Evolutionary conservation across 768 basidiomycete genomes (phyloP).

Genomic region (Dacryopinax primogenitus): DNA sequence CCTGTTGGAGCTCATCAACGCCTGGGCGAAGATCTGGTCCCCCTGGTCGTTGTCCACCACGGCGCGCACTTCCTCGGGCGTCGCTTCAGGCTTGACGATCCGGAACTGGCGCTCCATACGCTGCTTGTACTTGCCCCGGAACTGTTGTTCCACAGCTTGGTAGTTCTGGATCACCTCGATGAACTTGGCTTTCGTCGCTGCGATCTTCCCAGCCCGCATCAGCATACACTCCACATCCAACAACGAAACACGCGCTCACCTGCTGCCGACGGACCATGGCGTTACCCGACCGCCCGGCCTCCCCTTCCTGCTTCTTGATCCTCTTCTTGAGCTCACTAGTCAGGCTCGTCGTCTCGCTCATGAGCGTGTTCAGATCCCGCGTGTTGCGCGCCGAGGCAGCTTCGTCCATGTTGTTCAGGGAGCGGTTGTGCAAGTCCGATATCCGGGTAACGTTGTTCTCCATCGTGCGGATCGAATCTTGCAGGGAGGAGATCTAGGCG

Average conservation of each 20-base stretch:
- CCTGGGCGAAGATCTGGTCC: slow-evolving; percentile 65
- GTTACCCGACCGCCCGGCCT: slow-evolving; percentile 53
- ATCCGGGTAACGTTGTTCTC: slow-evolving; percentile 50
- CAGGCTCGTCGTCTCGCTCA: slow-evolving; percentile 38
- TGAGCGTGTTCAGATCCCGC: slow-evolving; percentile 19
- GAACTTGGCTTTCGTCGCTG: slow-evolving; percentile 44
- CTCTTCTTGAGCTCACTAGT: slow-evolving; percentile 46
- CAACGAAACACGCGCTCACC: slow-evolving; percentile 30
- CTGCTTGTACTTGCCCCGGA: slow-evolving; percentile 48
- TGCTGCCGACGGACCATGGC: slow-evolving; percentile 60
- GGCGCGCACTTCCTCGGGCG: slow-evolving; percentile 64
- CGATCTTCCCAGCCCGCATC: slow-evolving; percentile 11
- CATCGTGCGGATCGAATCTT: slow-evolving; percentile 55
- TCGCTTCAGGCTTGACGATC: slow-evolving; percentile 81
- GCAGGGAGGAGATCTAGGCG: slow-evolving; percentile 66
- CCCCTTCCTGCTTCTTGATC: slow-evolving; percentile 46
- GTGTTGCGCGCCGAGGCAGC: slow-evolving; percentile 15
- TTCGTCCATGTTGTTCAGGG: slow-evolving; percentile 25
- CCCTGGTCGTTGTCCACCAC: slow-evolving; percentile 56
- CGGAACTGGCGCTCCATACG: slow-evolving; percentile 63
- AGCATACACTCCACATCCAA: neutral
- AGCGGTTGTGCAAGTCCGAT: slow-evolving; percentile 24
- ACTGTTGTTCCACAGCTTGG: slow-evolving; percentile 61
- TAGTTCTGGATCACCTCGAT: slow-evolving; percentile 65
- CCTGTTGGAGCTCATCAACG: slow-evolving; percentile 60